Conservation (phyloP, 129 eudicot species). For the Centella asiatica region DNA sequence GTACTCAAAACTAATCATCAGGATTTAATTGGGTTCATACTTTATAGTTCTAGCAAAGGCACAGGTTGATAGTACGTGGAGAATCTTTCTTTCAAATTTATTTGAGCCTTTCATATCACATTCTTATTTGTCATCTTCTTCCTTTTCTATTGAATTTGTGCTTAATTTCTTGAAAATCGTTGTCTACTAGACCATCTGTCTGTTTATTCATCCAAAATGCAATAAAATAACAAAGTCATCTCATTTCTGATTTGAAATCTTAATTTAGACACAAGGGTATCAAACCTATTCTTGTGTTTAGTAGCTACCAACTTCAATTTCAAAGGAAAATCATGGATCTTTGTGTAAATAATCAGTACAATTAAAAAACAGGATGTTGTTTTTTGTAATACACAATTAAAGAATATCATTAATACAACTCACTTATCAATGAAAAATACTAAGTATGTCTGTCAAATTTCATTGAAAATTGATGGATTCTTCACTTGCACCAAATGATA, state of each 20-base stretch:
- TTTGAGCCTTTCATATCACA: not conserved
- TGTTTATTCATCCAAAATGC: not conserved
- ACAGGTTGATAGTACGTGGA: not conserved
- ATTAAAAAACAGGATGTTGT: constrained; percentile 15
- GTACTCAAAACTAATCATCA: not conserved
- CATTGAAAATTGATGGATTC: constrained; percentile 20
- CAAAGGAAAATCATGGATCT: constrained; percentile 19
- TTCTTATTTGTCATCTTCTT: not conserved
- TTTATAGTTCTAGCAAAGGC: not conserved
- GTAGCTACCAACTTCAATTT: not conserved
- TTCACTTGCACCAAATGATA: constrained; percentile 38
- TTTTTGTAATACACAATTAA: constrained; percentile 21
- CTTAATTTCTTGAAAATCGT: constrained; percentile 27
- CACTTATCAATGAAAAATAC: constrained; percentile 23
- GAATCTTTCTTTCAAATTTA: not conserved
- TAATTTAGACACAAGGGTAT: constrained; percentile 6
- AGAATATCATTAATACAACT: constrained; percentile 31
- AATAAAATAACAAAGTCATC: not conserved
- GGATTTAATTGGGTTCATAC: not conserved
- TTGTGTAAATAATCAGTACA: constrained; percentile 1
- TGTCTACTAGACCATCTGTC: constrained; percentile 7
- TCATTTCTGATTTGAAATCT: not conserved
- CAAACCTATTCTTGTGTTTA: constrained; percentile 8
- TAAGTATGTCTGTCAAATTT: constrained; percentile 59
- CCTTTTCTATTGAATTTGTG: constrained; percentile 23